Evolutionary conservation across 1,139 yeast species (phyloP), one percentile per base, ranked within the genome.

Genomic region (Geotrichum restrictum): DNA sequence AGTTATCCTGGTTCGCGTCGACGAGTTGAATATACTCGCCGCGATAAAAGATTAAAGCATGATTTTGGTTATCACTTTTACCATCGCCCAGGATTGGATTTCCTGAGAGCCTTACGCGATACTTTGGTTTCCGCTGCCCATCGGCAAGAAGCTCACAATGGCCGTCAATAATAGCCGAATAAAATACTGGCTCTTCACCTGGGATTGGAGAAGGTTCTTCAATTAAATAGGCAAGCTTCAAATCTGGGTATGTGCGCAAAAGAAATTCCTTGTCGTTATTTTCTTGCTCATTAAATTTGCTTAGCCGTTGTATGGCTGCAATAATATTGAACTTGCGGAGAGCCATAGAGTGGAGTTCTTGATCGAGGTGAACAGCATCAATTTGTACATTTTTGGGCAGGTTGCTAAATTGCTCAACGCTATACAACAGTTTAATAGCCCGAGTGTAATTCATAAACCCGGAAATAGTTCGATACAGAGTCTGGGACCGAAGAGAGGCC

Each of bases 11-110:
- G 60, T 88, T 88, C 0, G 96, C 93, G 69, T 88, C 96, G 44
- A 88, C 80, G 1, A 88, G 86, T 67, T 88, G 95, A 56, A 88
- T 83, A 61, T 87, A 88, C 61, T 88, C 96, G 1, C 96, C 96
- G 37, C 96, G 77, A 60, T 84, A 82, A 62, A 82, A 88, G 1
- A 86, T 79, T n/a, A 88, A 62, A 0, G 94, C 78, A 64, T 81
- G 82, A 61, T 88, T 88, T 64, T 88, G 96, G 62, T 88, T 88
- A 64, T 88, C 96, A 1, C 95, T 82, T 64, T 88, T 88, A 2
- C 96, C 96, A 68, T 88, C 96, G 0, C 96, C 96, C 27, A 88
- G 70, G 38, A 88, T 85, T 2, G 96, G 96, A 64, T 88, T 82
- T 0, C 96, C 96, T 0, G 95, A 83, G 11, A 88, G 70, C 51